phyloP scores from a whole-genome alignment of 768 basidiomycete genomes.

The Ramaria rubella region DNA sequence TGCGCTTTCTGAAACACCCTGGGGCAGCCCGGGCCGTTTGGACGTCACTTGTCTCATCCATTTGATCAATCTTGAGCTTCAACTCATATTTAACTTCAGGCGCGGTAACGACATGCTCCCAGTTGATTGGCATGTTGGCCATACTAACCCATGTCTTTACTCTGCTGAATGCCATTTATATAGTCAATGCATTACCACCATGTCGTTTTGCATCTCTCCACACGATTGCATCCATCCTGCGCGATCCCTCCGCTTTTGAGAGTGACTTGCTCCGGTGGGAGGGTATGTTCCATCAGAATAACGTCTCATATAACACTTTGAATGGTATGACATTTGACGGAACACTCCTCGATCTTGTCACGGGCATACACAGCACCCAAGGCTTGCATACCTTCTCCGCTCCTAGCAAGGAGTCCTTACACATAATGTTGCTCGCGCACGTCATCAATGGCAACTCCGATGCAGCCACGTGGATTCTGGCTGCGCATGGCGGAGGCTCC shows the following conservation, averaged over 20 bases:
- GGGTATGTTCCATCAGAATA: constrained; percentile 1
- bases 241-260: not conserved
- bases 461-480: not conserved
- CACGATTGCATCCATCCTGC: not conserved
- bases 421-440: constrained; percentile 2
- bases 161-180: too few species aligned
- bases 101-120: too few species aligned
- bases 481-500: not conserved
- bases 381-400: constrained; percentile 2
- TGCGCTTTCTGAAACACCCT: too few species aligned
- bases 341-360: not conserved
- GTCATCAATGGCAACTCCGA: not conserved
- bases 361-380: not conserved
- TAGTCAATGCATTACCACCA: too few species aligned
- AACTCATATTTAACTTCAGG: too few species aligned
- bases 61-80: too few species aligned
- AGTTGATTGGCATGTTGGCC: too few species aligned
- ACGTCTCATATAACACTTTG: not conserved
- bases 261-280: not conserved
- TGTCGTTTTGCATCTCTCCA: not conserved
- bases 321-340: constrained; percentile 4
- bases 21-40: too few species aligned
- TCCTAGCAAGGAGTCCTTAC: constrained; percentile 2
- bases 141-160: too few species aligned
- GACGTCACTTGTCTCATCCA: too few species aligned